phyloP scores from a whole-genome alignment of 306 rosid species.

The Trifolium subterraneum region DNA sequence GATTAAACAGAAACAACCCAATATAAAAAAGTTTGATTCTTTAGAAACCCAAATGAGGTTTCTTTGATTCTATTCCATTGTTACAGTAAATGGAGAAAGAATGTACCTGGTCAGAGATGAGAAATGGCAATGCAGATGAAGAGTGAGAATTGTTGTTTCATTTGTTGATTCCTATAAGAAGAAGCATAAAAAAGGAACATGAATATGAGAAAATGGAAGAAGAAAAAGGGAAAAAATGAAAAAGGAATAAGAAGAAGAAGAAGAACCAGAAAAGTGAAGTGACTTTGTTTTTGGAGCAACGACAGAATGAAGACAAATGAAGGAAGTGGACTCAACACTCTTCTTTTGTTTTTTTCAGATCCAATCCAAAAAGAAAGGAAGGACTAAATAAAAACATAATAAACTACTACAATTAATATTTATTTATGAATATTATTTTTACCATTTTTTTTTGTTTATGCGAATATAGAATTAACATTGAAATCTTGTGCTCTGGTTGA shows the following conservation, averaged over 20 bases:
- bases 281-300: constrained; percentile 31
- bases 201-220: constrained; percentile 9
- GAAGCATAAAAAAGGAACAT: constrained; percentile 10
- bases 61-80: constrained; percentile 36
- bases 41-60: constrained; percentile 40
- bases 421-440: too few species aligned
- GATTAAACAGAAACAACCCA: constrained; percentile 38
- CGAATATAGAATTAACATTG: too few species aligned
- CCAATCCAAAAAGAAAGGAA: constrained; percentile 62
- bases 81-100: constrained; percentile 25
- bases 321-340: constrained; percentile 32
- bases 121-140: constrained; percentile 55
- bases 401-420: too few species aligned
- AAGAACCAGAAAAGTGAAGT: constrained; percentile 53
- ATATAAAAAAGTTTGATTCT: constrained; percentile 49
- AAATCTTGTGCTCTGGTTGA: too few species aligned
- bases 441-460: too few species aligned
- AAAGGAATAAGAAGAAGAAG: background rate
- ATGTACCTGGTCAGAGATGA: constrained; percentile 57
- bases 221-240: too few species aligned
- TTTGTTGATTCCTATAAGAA: constrained; percentile 43
- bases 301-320: background rate
- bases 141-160: constrained; percentile 55
- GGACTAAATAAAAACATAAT: too few species aligned
- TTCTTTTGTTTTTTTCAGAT: constrained; percentile 50